Percentiles rank a stretch among this genome's conserved stretches.
Conservation (phyloP, 2,329 filamentous ascomycete genomes). For the Trichophyton equinum region DNA sequence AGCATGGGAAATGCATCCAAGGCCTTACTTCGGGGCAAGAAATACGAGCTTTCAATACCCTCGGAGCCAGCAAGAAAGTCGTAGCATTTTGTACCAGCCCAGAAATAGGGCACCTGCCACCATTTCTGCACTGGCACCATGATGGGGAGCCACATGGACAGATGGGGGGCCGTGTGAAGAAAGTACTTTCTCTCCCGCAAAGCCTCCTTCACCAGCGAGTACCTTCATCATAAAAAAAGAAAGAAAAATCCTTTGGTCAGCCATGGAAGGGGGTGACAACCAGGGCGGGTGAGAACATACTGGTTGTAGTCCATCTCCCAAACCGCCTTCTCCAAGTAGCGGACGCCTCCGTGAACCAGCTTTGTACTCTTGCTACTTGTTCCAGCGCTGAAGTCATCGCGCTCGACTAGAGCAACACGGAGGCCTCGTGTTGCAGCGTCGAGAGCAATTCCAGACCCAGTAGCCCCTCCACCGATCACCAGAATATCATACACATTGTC, state of each 20-base stretch:
- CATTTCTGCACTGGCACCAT: constrained; percentile 71
- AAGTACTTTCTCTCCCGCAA: constrained; percentile 74
- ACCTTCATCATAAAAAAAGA: constrained; percentile 18
- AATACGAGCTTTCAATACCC: constrained; percentile 76
- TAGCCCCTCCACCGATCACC: constrained; percentile 67
- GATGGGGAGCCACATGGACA: constrained; percentile 69
- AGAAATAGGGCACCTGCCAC: constrained; percentile 71
- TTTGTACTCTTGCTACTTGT: constrained; percentile 83
- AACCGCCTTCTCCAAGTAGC: constrained; percentile 75
- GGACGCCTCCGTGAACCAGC: constrained; percentile 71
- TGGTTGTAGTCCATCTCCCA: constrained; percentile 77
- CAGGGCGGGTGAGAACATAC: constrained; percentile 30
- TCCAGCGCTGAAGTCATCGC: constrained; percentile 70
- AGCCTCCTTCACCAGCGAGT: constrained; percentile 67
- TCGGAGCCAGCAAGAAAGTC: constrained; percentile 75
- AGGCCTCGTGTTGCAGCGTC: constrained; percentile 68
- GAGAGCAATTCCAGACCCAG: constrained; percentile 66
- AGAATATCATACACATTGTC: constrained; percentile 58
- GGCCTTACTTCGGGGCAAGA: constrained; percentile 73
- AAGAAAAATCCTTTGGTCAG: background rate
- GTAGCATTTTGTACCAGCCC: constrained; percentile 63
- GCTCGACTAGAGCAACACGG: constrained; percentile 68
- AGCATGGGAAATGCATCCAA: constrained; percentile 82
- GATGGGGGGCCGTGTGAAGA: constrained; percentile 67
- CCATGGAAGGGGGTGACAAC: background rate